phyloP scores from a whole-genome alignment of 306 rosid genomes.

The Boehmeria nivea region DNA sequence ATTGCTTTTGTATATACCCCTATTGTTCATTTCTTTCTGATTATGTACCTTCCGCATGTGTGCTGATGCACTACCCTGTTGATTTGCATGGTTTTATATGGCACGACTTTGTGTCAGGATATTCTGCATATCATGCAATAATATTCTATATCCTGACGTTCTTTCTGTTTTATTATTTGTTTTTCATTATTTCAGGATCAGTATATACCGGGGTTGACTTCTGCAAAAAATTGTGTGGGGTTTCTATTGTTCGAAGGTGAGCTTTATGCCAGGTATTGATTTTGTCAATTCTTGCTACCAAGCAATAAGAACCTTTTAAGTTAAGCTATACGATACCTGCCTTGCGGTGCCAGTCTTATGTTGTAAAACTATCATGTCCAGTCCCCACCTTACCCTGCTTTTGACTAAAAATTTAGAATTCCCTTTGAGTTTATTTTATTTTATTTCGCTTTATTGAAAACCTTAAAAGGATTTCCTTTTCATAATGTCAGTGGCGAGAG shows the following conservation, averaged over 20 bases:
- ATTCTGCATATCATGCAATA: too few species aligned
- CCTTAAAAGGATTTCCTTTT: conserved; percentile 8
- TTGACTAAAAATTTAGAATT: too few species aligned
- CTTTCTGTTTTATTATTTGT: too few species aligned
- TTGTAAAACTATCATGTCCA: too few species aligned
- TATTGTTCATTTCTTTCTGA: too few species aligned
- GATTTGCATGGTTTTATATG: too few species aligned
- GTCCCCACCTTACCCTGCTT: too few species aligned
- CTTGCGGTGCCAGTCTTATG: neutral
- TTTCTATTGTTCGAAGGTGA: conserved; percentile 95
- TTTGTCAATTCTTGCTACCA: conserved; percentile 11
- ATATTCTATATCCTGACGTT: too few species aligned
- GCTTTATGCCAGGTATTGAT: conserved; percentile 50
- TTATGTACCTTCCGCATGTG: too few species aligned
- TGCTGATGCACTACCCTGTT: too few species aligned
- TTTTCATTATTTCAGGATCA: conserved; percentile 50
- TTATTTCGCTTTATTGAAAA: neutral
- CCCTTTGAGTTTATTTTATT: neutral
- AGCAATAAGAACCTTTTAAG: neutral
- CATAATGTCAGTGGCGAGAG: conserved; percentile 78
- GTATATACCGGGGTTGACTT: conserved; percentile 94
- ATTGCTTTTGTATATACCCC: too few species aligned
- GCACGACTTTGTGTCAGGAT: too few species aligned
- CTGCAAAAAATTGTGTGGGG: conserved; percentile 96
- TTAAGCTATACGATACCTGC: neutral